Evolutionary conservation across 108 stramenopile genomes (phyloP), one percentile per base, ranked within the genome.

Genomic region (Parmales sp.): DNA sequence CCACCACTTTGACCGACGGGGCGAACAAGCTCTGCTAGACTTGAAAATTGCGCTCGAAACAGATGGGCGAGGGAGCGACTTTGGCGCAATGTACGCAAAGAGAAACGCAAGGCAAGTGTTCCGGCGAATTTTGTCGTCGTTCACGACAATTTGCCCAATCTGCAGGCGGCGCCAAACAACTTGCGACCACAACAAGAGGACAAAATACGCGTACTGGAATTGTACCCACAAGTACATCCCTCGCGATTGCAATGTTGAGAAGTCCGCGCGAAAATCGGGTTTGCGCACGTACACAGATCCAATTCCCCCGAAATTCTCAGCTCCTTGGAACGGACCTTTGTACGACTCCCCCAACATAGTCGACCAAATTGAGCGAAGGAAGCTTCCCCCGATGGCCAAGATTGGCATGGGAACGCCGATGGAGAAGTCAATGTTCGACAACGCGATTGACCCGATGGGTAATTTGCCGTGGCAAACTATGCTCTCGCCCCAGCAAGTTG

Each of bases 321-420:
- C 29, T 9, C 54, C 54, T 13, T 60, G 54, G 54, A 60, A 60
- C 28, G 54, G 54, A 7, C 54, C 54, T 3, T 60, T 60, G 54
- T 60, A 60, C 54, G 54, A 60, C 54, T 28, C 54, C 5, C 54
- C 54, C 28, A 34, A 60, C 36, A 34, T 60, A 28, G 54, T 60
- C 16, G 54, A 34, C 4, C 54, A 60, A 29, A 11, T 60, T 28
- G 54, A 60, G 54, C 13, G 29, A 16, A 11, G 54, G 3, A 60
- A 60, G 26, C 13, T 60, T 16, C 54, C 54, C 5, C 16, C 29
- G 16, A 4, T 5, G 29, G 8, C 54, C 29, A 11, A 4, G 29
- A 34, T 60, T 16, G 54, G 54, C 28, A 11, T 11, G 3, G 11
- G 11, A 4, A 34, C 54, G 13, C 54, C 54, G 7, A 16, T 34